Conservation (phyloP, 2,329 filamentous ascomycete species). For the Monosporascus sp. region DNA sequence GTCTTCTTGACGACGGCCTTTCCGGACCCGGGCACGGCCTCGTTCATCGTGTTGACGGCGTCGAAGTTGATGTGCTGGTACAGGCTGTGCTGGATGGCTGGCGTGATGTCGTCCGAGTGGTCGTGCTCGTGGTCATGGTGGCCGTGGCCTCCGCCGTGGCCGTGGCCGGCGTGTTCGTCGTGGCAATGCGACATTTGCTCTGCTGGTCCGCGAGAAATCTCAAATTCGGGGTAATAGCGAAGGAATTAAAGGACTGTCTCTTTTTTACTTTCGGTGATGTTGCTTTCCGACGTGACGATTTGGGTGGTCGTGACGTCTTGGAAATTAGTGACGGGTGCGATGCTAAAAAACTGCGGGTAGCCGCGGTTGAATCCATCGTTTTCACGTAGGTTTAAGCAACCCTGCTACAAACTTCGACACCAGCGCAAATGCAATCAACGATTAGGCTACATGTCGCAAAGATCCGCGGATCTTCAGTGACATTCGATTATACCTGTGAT, state of each 20-base stretch:
- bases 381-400: background rate
- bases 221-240: no score
- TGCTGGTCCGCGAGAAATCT: no score
- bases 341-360: slow-evolving; percentile 9
- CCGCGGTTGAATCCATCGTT: slow-evolving; percentile 4
- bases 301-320: background rate
- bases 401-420: background rate
- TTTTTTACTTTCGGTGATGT: no score
- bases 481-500: no score
- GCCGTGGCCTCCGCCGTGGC: slow-evolving; percentile 42
- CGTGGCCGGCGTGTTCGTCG: slow-evolving; percentile 43
- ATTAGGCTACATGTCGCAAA: no score
- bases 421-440: background rate
- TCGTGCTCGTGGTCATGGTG: slow-evolving; percentile 64
- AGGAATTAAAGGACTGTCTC: no score
- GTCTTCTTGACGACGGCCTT: slow-evolving; percentile 80
- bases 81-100: slow-evolving; percentile 82
- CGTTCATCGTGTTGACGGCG: slow-evolving; percentile 79
- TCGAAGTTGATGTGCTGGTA: slow-evolving; percentile 92
- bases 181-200: slow-evolving; percentile 40
- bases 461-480: no score
- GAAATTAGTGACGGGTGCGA: background rate
- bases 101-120: slow-evolving; percentile 87
- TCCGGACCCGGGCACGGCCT: slow-evolving; percentile 63
- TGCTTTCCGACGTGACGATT: no score